phyloP scores from a whole-genome alignment of 169 alveolate genomes.

The Plasmodium coatneyi region DNA sequence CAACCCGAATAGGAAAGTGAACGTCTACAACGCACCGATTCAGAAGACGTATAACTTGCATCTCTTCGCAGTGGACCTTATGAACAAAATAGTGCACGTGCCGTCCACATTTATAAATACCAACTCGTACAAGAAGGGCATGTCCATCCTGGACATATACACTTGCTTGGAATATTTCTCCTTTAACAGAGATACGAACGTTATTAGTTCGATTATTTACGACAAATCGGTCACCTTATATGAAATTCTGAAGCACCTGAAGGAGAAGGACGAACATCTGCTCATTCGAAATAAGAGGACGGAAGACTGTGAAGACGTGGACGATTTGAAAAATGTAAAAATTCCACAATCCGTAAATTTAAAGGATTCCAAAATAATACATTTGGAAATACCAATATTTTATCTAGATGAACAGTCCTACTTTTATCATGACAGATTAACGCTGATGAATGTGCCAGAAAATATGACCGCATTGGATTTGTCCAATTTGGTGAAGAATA shows the following conservation, averaged over 20 bases:
- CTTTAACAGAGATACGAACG: conserved; percentile 26
- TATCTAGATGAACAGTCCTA: conserved; percentile 27
- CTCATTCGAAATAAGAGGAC: conserved; percentile 48
- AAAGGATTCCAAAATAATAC: conserved; percentile 14
- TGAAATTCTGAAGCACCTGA: conserved; percentile 38
- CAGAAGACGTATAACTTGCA: conserved; percentile 42
- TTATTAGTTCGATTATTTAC: conserved; percentile 8
- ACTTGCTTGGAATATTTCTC: conserved; percentile 37
- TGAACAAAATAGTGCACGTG: conserved; percentile 52
- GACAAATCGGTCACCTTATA: conserved; percentile 27
- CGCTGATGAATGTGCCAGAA: conserved; percentile 54
- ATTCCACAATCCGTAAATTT: conserved; percentile 28
- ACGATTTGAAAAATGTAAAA: conserved; percentile 26
- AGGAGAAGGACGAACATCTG: conserved; percentile 12
- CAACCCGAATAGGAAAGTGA: conserved; percentile 17
- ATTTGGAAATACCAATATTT: conserved; percentile 63
- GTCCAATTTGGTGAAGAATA: conserved; percentile 4
- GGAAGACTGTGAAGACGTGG: conserved; percentile 54
- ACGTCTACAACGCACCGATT: conserved; percentile 39
- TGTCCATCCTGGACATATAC: conserved; percentile 1
- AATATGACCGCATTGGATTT: conserved; percentile 20
- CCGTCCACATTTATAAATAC: conserved; percentile 49
- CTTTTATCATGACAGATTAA: conserved; percentile 44
- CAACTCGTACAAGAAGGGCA: conserved; percentile 36
- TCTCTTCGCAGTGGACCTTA: conserved; percentile 43